Conservation (phyloP, 2,329 filamentous ascomycete species). For the Talaromyces marneffei region DNA sequence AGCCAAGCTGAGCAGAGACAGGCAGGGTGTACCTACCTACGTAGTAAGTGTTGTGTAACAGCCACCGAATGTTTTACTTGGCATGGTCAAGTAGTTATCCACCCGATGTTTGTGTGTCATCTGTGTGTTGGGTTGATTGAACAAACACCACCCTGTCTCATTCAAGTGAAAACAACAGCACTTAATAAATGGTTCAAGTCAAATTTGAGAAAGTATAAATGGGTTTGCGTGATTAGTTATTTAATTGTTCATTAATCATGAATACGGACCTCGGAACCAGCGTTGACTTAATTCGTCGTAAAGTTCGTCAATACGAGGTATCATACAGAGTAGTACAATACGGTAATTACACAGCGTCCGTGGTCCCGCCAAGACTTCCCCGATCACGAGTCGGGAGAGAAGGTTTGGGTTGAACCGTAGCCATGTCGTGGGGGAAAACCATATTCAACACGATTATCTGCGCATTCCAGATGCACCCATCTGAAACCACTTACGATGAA, state of each 20-base stretch:
- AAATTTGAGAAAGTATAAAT: neutral
- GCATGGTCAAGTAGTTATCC: neutral
- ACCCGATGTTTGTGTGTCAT: neutral
- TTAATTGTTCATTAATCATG: neutral
- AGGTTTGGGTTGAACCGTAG: neutral
- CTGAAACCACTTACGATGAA: neutral
- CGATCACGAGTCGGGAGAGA: neutral
- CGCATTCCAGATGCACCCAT: neutral
- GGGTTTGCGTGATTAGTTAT: neutral
- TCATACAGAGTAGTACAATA: neutral
- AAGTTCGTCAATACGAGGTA: neutral
- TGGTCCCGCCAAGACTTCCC: neutral
- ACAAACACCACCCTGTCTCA: neutral
- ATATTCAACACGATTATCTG: neutral
- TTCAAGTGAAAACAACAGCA: neutral
- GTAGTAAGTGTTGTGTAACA: slow-evolving; percentile 1
- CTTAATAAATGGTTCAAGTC: neutral
- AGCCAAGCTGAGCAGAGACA: slow-evolving; percentile 6
- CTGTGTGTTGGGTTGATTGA: neutral
- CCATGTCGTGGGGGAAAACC: neutral
- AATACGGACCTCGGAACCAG: neutral
- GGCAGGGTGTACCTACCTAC: neutral
- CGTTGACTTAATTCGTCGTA: neutral
- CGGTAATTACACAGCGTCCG: neutral
- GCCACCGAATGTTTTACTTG: slow-evolving; percentile 1